Conservation (phyloP, 2,329 filamentous ascomycete genomes). For the Epichloe gansuensis region DNA sequence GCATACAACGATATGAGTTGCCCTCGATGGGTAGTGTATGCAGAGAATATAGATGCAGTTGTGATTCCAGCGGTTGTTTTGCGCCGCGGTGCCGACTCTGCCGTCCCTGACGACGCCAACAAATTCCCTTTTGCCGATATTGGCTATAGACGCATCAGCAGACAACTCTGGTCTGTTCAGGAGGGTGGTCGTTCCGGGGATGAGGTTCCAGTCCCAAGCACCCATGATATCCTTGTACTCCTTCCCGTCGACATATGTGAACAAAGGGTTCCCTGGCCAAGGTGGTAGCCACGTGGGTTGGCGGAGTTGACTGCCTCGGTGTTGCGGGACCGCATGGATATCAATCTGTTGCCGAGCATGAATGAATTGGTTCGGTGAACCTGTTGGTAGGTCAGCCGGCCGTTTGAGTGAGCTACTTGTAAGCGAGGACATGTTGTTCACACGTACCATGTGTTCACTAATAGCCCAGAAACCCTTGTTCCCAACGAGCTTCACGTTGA, state of each 20-base stretch:
- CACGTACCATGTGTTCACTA: no score
- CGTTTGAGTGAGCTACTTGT: no score
- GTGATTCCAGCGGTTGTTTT: conserved; percentile 10
- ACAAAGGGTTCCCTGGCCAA: conserved; percentile 13
- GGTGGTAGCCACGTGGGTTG: conserved; percentile 12
- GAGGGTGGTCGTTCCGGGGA: conserved; percentile 12
- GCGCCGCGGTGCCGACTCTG: conserved; percentile 8
- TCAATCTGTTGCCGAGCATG: conserved; percentile 11
- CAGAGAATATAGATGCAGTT: conserved; percentile 11
- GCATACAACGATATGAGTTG: conserved; percentile 7
- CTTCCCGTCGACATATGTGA: conserved; percentile 12
- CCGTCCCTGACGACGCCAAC: conserved; percentile 12
- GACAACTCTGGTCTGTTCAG: conserved; percentile 8
- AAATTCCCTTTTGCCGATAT: conserved; percentile 10
- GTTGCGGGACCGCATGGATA: conserved; percentile 11
- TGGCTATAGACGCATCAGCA: neutral
- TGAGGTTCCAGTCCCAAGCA: conserved; percentile 14
- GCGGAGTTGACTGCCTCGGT: conserved; percentile 12
- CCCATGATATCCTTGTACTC: conserved; percentile 14
- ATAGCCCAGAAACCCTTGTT: no score
- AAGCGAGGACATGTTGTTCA: no score
- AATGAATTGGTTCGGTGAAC: conserved; percentile 10
- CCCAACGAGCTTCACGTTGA: conserved; percentile 7
- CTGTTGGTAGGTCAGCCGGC: neutral
- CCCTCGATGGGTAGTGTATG: conserved; percentile 8